Conservation (phyloP, 2,329 filamentous ascomycete species). For the Cadophora sp. region DNA sequence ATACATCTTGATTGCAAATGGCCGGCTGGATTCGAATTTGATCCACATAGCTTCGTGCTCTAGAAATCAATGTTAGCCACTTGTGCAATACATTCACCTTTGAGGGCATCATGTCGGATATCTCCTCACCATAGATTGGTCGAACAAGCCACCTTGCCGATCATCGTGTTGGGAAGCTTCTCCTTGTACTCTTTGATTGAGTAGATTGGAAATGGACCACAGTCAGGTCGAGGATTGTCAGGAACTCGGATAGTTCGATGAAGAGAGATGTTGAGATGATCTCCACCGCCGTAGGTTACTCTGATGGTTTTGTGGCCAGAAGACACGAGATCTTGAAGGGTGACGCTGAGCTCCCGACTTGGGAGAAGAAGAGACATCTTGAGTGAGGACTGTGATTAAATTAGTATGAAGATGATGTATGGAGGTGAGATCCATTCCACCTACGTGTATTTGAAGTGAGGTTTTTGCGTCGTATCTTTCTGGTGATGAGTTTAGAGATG, state of each 20-base stretch:
- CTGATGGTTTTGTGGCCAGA: conserved; percentile 13
- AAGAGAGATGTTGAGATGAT: conserved; percentile 45
- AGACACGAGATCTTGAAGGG: not conserved
- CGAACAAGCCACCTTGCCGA: conserved; percentile 51
- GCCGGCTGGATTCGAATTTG: conserved; percentile 38
- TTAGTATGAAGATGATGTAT: too few relatives aligned
- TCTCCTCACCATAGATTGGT: conserved; percentile 49
- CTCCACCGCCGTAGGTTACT: not conserved
- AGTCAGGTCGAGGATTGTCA: conserved; percentile 51
- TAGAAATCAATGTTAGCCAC: not conserved
- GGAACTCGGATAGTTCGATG: conserved; percentile 53
- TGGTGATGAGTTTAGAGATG: too few relatives aligned
- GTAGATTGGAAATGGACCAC: conserved; percentile 51
- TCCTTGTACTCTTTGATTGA: conserved; percentile 45
- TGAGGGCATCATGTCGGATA: not conserved
- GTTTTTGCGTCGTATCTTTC: too few relatives aligned
- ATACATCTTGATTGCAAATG: conserved; percentile 50
- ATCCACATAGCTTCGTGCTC: conserved; percentile 54
- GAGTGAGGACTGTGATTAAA: too few relatives aligned
- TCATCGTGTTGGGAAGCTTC: conserved; percentile 47
- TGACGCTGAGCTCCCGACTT: conserved; percentile 2
- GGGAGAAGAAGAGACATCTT: not conserved
- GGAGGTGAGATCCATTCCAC: too few relatives aligned
- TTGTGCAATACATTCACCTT: not conserved
- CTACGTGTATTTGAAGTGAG: too few relatives aligned